phyloP scores from a whole-genome alignment of 2,329 filamentous ascomycete genomes.

The Aspergillus chevalieri region DNA sequence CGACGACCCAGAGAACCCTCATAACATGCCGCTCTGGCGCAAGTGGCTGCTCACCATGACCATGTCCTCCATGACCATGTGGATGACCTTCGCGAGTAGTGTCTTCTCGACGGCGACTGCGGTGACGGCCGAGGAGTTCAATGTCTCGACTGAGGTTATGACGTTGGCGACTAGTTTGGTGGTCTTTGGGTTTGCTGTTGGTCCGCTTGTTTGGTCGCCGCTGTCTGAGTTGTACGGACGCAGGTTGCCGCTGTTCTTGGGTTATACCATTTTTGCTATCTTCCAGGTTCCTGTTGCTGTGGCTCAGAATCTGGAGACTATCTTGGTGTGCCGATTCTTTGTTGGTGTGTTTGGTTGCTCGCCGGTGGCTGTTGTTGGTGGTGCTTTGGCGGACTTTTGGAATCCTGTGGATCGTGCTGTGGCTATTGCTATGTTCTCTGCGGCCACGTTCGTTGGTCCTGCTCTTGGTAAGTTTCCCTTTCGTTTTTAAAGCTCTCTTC shows the following conservation, averaged over 20 bases:
- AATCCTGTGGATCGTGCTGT: slow-evolving; percentile 42
- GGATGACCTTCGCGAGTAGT: slow-evolving; percentile 43
- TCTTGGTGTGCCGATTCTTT: slow-evolving; percentile 51
- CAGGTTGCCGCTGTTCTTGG: slow-evolving; percentile 43
- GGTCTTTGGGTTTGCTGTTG: slow-evolving; percentile 48
- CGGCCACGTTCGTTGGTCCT: slow-evolving; percentile 46
- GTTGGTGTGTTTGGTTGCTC: slow-evolving; percentile 49
- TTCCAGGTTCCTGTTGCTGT: slow-evolving; percentile 53
- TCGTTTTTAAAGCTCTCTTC: background rate
- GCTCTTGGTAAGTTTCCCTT: slow-evolving; percentile 27
- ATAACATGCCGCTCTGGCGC: slow-evolving; percentile 22
- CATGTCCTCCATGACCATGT: slow-evolving; percentile 33
- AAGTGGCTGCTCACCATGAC: slow-evolving; percentile 38
- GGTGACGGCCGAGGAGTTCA: slow-evolving; percentile 38
- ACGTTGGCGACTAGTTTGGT: slow-evolving; percentile 40
- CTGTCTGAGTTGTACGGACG: slow-evolving; percentile 48
- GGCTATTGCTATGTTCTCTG: slow-evolving; percentile 40
- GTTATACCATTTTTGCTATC: slow-evolving; percentile 45
- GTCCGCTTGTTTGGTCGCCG: slow-evolving; percentile 46
- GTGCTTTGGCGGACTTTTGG: slow-evolving; percentile 46
- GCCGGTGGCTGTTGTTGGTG: slow-evolving; percentile 46
- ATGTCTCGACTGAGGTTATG: slow-evolving; percentile 36
- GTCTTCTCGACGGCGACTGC: slow-evolving; percentile 41
- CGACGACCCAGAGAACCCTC: slow-evolving; percentile 27
- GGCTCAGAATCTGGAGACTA: slow-evolving; percentile 48